Evolutionary conservation across 257 asterid species (phyloP).

Genomic region (Pogostemon cablin): DNA sequence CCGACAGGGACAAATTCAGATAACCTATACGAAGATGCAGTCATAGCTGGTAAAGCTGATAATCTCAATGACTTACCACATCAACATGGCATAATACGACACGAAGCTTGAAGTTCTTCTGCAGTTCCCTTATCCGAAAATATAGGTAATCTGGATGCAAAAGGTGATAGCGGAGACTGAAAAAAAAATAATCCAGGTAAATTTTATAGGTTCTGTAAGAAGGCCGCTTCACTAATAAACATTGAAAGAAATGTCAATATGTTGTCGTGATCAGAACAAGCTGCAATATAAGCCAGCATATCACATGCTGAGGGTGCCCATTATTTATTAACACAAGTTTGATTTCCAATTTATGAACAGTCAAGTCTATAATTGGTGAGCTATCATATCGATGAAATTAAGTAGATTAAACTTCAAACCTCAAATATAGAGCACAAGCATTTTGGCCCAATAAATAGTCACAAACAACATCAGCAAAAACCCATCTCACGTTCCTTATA

Average conservation of each 20-base stretch:
- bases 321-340: neutral
- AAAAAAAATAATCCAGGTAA: constrained; percentile 29
- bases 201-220: constrained; percentile 3
- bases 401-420: constrained; percentile 48
- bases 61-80: constrained; percentile 58
- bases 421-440: constrained; percentile 84
- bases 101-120: constrained; percentile 86
- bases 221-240: neutral
- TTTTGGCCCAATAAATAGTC: constrained; percentile 85
- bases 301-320: no score
- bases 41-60: constrained; percentile 18
- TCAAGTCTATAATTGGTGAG: neutral
- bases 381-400: constrained; percentile 14
- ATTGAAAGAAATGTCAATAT: neutral
- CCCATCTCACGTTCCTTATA: constrained; percentile 92
- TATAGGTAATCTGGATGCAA: constrained; percentile 97
- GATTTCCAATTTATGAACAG: constrained; percentile 5
- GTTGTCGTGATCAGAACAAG: constrained; percentile 1
- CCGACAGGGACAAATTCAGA: constrained; percentile 34
- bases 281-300: constrained; percentile 13
- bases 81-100: constrained; percentile 95
- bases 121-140: constrained; percentile 92
- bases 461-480: constrained; percentile 75
- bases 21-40: constrained; percentile 18
- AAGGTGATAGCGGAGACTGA: constrained; percentile 93